phyloP scores from a whole-genome alignment of 2,329 filamentous ascomycete species.

The Aureobasidium sp. region DNA sequence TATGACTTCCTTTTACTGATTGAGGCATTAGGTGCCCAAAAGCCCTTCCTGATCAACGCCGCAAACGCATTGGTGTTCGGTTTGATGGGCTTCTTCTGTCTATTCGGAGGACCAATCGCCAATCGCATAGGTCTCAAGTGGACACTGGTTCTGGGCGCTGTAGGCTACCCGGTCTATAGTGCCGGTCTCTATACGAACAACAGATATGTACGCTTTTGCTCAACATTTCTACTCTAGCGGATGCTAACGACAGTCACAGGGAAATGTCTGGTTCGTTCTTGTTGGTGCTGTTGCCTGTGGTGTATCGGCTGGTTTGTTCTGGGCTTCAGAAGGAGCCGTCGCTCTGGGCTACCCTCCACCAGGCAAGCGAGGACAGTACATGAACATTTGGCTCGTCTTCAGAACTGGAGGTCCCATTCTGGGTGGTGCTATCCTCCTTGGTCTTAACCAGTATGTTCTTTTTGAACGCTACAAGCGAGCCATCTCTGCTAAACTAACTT shows the following conservation, averaged over 20 bases:
- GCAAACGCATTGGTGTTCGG: conserved; percentile 45
- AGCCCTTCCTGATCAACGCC: conserved; percentile 44
- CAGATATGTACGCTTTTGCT: conserved; percentile 23
- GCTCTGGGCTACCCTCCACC: conserved; percentile 42
- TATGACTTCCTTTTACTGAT: too few relatives aligned
- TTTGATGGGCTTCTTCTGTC: conserved; percentile 38
- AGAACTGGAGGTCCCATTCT: conserved; percentile 41
- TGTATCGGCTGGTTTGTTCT: conserved; percentile 42
- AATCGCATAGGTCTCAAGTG: conserved; percentile 41
- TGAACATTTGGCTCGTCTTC: conserved; percentile 43
- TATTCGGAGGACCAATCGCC: conserved; percentile 40
- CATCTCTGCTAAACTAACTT: background rate
- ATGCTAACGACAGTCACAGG: conserved; percentile 15
- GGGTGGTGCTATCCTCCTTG: conserved; percentile 39
- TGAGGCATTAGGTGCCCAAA: conserved; percentile 30
- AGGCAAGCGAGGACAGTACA: conserved; percentile 37
- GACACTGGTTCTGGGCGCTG: conserved; percentile 36
- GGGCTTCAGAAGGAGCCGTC: conserved; percentile 43
- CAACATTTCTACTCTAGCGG: background rate
- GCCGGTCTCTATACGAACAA: conserved; percentile 44
- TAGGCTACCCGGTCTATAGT: conserved; percentile 41
- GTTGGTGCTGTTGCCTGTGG: conserved; percentile 42
- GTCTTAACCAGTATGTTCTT: conserved; percentile 32
- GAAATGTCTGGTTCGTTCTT: conserved; percentile 44
- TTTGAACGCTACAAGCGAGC: background rate